phyloP scores from a whole-genome alignment of 2,329 filamentous ascomycete genomes.

The Nakataea oryzae region DNA sequence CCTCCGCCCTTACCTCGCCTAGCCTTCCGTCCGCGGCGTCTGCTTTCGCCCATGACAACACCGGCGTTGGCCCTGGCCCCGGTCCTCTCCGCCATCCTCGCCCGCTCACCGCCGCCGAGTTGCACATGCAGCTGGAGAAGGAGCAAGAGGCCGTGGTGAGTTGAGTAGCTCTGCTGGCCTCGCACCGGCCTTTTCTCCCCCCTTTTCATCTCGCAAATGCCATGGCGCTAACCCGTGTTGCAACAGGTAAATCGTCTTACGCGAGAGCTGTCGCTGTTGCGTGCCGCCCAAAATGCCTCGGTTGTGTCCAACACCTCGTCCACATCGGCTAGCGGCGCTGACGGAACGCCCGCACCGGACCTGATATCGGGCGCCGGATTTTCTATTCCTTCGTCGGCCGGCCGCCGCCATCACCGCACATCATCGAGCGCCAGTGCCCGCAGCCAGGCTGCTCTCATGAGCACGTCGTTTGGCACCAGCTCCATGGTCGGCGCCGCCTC shows the following conservation, averaged over 20 bases:
- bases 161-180: background rate
- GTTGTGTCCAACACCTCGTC: conserved; percentile 57
- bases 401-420: conserved; percentile 45
- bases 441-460: conserved; percentile 37
- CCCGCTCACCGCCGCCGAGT: conserved; percentile 77
- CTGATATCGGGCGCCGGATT: conserved; percentile 47
- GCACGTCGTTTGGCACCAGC: conserved; percentile 24
- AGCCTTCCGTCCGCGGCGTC: conserved; percentile 15
- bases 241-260: conserved; percentile 80
- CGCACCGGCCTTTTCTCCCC: background rate
- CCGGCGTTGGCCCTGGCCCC: conserved; percentile 43
- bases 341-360: conserved; percentile 32
- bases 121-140: conserved; percentile 84
- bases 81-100: conserved; percentile 78
- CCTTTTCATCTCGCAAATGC: background rate
- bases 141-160: conserved; percentile 88
- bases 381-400: conserved; percentile 40
- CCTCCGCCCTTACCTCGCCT: conserved; percentile 20
- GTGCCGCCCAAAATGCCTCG: conserved; percentile 57
- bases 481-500: conserved; percentile 28
- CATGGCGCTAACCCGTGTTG: background rate
- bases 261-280: conserved; percentile 77
- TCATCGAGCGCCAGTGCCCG: conserved; percentile 43
- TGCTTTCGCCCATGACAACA: conserved; percentile 21
- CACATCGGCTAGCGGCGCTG: conserved; percentile 35